Conservation (phyloP, 106 monocot genomes). For the Apostasia shenzhenica region DNA sequence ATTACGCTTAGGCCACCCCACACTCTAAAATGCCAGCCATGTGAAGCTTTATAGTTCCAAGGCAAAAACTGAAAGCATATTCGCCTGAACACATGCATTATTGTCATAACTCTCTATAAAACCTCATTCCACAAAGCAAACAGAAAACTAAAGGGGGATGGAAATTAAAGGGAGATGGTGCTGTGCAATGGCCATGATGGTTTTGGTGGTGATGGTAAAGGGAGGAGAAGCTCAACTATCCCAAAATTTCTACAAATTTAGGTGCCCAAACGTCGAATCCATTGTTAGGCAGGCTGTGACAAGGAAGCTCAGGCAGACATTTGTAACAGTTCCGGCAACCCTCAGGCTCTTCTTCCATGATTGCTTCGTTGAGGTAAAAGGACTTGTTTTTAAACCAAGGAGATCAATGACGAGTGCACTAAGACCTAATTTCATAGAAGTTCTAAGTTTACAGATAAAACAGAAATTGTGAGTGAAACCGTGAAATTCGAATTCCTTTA, state of each 20-base stretch:
- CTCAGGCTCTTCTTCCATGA: conserved; percentile 93
- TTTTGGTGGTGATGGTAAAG: conserved; percentile 2
- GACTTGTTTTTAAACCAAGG: not conserved
- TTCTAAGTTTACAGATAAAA: too few relatives aligned
- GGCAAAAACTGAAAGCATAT: not conserved
- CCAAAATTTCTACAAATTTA: conserved; percentile 5
- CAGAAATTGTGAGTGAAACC: too few relatives aligned
- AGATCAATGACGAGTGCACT: too few relatives aligned
- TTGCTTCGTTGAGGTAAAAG: conserved; percentile 57
- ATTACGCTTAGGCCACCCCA: too few relatives aligned
- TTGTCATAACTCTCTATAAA: not conserved
- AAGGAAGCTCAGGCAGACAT: conserved; percentile 32
- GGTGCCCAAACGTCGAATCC: conserved; percentile 30
- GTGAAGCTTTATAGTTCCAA: not conserved
- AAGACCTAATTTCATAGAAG: too few relatives aligned
- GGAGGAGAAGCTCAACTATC: conserved; percentile 16
- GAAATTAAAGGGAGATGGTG: conserved; percentile 3
- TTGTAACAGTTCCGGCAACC: conserved; percentile 38
- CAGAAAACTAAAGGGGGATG: not conserved
- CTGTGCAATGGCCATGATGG: not conserved
- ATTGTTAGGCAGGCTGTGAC: conserved; percentile 41
- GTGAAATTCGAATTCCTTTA: too few relatives aligned
- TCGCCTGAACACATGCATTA: not conserved
- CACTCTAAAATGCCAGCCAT: conserved; percentile 4
- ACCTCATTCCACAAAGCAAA: not conserved